Evolutionary conservation across 345 rosid genomes (phyloP).

Genomic region (Eucalyptus regnans): DNA sequence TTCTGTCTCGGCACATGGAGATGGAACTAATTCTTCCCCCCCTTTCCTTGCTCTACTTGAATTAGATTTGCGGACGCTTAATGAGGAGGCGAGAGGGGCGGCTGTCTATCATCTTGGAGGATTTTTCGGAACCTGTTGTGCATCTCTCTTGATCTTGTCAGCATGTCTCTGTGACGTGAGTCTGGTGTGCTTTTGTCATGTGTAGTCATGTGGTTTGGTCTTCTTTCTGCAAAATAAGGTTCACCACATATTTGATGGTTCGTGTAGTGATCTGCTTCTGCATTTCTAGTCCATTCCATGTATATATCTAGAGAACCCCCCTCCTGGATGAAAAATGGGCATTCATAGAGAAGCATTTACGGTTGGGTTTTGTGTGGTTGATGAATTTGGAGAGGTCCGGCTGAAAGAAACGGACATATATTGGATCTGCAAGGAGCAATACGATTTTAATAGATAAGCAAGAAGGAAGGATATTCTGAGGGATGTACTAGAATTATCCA

Average conservation of each 20-base stretch:
- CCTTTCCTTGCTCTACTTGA: no score
- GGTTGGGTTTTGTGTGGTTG: not conserved
- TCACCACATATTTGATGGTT: not conserved
- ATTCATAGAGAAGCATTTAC: not conserved
- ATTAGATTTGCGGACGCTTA: constrained; percentile 24
- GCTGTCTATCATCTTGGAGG: not conserved
- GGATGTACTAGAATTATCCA: not conserved
- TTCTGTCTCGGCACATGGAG: not conserved
- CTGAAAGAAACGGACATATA: not conserved
- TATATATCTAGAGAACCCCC: not conserved
- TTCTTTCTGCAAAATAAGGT: not conserved
- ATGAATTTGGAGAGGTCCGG: not conserved
- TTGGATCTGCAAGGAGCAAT: not conserved
- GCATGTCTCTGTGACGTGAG: not conserved
- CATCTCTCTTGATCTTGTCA: not conserved
- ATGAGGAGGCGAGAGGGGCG: not conserved
- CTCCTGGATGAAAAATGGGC: not conserved
- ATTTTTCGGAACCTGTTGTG: not conserved
- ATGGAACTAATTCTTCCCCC: not conserved
- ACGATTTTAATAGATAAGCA: no score
- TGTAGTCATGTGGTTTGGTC: not conserved
- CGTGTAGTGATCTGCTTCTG: not conserved
- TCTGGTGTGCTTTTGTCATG: not conserved
- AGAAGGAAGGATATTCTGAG: no score
- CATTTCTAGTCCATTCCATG: not conserved